A percentile compares a stretch with the other conserved stretches of the same genome.
Evolutionary conservation across 2,329 filamentous ascomycete genomes (phyloP).

Genomic region (Cadophora malorum): DNA sequence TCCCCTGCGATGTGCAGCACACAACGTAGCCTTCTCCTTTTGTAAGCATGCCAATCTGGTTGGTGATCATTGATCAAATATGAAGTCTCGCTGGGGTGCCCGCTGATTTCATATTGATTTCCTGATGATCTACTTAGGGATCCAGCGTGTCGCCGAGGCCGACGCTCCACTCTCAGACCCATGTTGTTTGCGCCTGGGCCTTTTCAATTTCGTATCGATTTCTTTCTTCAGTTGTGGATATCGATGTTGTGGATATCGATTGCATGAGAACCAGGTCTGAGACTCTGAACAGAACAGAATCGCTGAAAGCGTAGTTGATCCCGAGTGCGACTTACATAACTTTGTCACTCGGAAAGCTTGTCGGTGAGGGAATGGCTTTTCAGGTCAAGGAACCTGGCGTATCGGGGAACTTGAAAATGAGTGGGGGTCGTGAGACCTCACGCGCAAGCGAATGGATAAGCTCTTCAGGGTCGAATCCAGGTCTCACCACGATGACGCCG

Average conservation of each 20-base stretch:
- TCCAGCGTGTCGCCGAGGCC: constrained; percentile 5
- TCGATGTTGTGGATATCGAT: background rate
- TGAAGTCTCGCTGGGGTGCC: background rate
- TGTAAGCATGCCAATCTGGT: constrained; percentile 9
- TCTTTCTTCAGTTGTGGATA: background rate
- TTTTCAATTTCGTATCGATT: background rate
- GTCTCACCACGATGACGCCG: constrained; percentile 2
- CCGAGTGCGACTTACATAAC: background rate
- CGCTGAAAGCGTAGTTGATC: background rate
- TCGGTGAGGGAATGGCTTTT: background rate
- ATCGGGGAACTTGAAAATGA: background rate
- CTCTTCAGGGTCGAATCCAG: background rate
- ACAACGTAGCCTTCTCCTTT: background rate
- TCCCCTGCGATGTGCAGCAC: constrained; percentile 7
- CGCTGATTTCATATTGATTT: background rate
- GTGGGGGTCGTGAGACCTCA: constrained; percentile 4
- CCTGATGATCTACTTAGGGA: constrained; percentile 1
- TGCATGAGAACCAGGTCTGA: background rate
- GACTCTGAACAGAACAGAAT: too few relatives aligned
- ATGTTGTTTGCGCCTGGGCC: background rate
- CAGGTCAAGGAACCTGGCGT: constrained; percentile 1
- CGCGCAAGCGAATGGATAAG: constrained; percentile 4
- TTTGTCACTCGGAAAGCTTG: background rate
- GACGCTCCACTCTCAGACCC: background rate
- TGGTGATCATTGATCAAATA: constrained; percentile 3